Evolutionary conservation across 1,139 yeast genomes (phyloP), one percentile per base, ranked within the genome.

Genomic region (Yamadazyma mexicana): DNA sequence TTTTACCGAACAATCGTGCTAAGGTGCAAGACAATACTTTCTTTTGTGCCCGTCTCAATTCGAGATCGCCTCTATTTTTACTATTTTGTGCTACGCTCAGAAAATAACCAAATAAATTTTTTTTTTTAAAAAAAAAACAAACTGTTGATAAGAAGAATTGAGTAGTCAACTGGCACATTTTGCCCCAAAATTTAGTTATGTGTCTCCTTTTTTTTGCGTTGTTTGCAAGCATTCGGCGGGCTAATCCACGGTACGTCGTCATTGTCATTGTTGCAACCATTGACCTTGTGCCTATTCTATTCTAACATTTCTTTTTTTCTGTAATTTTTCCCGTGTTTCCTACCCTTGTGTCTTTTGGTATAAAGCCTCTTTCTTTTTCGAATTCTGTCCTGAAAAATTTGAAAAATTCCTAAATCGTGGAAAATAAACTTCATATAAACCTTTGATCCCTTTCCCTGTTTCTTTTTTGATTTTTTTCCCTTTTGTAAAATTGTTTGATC

Each of bases 391-490:
- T 31, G 33, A 31, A 31, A 31, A 32, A 32, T 14, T 15, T 32
- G 34, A 32, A 32, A 32, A 32, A 32, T 32, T 32, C 34, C 34
- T 15, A 23, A 32, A 32, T 16, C 22, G 34, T 32, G 28, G 11
- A 32, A 32, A 22, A 12, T 32, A 14, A 17, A 23, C 17, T n/a
- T 17, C 14, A 7, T 23, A 32, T 22, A 32, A 32, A 32, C 26
- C 28, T 20, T 23, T 32, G 28, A 32, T 25, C 35, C 31, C 31
- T 17, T 9, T 17, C 28, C n/a, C n/a, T n/a, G 7, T 25, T 24
- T 16, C 15, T 23, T 24, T 33, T 23, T 22, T 33, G 18, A 3
- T 15, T 22, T 34, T 20, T 28, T 28, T 26, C 11, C 9, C 24
- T 4, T 33, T 33, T 33, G 14, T 15, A 28, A 28, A 11, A 14